Percentiles rank a stretch among this genome's conserved stretches.
Conservation (phyloP, 176 grass and related monocot genomes). For the Eremochloa ophiuroides region DNA sequence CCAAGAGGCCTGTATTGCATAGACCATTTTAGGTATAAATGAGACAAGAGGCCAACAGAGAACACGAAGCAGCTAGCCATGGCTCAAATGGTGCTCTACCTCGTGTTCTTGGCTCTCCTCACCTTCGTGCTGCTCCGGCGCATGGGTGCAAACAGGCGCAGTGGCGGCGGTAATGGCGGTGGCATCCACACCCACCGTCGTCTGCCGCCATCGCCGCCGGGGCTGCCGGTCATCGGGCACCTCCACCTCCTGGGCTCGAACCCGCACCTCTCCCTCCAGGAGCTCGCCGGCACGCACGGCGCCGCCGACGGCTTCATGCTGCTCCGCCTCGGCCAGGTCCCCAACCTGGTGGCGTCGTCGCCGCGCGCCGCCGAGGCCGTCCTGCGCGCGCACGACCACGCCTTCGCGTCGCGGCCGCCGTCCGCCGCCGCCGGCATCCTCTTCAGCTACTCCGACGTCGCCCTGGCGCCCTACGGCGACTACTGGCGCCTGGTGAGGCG, state of each 20-base stretch:
- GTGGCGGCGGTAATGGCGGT: background rate
- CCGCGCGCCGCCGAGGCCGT: background rate
- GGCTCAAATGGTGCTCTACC: background rate
- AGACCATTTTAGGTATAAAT: too few species aligned
- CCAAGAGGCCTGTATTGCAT: background rate
- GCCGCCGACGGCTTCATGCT: background rate
- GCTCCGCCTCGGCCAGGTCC: background rate
- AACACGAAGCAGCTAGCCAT: background rate
- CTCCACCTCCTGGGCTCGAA: background rate
- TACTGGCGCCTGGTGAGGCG: background rate
- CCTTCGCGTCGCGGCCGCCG: background rate
- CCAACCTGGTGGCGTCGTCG: background rate
- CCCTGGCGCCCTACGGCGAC: background rate
- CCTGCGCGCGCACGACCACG: background rate
- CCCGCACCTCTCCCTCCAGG: background rate
- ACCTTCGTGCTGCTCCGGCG: background rate
- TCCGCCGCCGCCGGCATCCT: background rate
- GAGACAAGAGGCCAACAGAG: background rate
- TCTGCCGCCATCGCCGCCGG: background rate
- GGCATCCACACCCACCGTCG: background rate
- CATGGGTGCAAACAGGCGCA: background rate
- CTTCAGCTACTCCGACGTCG: background rate
- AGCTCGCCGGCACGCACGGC: background rate
- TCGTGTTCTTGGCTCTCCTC: background rate
- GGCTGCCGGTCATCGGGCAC: background rate